Percentiles rank a stretch among this genome's conserved stretches.
Conservation (phyloP, 1,284 basidiomycete species). For the Cutaneotrichosporon sp. region DNA sequence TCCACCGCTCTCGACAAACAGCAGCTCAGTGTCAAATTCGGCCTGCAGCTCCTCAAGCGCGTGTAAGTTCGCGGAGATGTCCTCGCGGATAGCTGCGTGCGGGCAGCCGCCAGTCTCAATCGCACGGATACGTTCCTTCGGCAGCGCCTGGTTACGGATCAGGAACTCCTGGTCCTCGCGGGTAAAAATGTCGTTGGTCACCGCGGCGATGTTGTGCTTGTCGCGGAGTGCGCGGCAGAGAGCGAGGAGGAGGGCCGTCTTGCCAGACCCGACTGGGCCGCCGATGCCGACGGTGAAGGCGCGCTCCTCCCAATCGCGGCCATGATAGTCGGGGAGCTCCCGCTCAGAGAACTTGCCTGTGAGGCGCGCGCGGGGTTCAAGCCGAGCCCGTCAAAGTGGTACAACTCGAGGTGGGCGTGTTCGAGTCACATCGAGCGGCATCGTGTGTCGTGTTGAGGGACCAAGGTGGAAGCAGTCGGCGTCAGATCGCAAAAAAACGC, state of each 20-base stretch:
- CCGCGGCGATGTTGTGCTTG: conserved; percentile 86
- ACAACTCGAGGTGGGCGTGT: not conserved
- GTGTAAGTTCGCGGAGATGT: conserved; percentile 94
- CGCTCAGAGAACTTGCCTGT: conserved; percentile 87
- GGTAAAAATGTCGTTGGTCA: conserved; percentile 97
- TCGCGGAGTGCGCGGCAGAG: conserved; percentile 82
- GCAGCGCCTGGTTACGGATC: conserved; percentile 85
- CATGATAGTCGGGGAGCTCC: conserved; percentile 83
- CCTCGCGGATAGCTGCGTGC: conserved; percentile 93
- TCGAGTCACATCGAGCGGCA: not conserved
- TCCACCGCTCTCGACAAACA: conserved; percentile 93
- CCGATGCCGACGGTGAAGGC: conserved; percentile 97
- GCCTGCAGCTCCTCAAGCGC: conserved; percentile 93
- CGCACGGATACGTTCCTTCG: conserved; percentile 79
- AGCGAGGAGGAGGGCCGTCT: conserved; percentile 90
- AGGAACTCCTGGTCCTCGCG: conserved; percentile 97
- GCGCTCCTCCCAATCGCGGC: conserved; percentile 83
- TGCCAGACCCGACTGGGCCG: conserved; percentile 94
- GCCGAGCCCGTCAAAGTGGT: not conserved
- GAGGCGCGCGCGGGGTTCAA: not conserved
- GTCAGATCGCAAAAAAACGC: not conserved
- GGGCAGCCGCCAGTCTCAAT: conserved; percentile 96
- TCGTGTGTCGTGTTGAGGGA: not conserved
- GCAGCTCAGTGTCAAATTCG: conserved; percentile 76
- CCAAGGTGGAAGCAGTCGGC: not conserved